A percentile compares a stretch with the other conserved stretches of the same genome.
phyloP scores from a whole-genome alignment of 2,329 filamentous ascomycete species.

The Fusarium anthophilum region DNA sequence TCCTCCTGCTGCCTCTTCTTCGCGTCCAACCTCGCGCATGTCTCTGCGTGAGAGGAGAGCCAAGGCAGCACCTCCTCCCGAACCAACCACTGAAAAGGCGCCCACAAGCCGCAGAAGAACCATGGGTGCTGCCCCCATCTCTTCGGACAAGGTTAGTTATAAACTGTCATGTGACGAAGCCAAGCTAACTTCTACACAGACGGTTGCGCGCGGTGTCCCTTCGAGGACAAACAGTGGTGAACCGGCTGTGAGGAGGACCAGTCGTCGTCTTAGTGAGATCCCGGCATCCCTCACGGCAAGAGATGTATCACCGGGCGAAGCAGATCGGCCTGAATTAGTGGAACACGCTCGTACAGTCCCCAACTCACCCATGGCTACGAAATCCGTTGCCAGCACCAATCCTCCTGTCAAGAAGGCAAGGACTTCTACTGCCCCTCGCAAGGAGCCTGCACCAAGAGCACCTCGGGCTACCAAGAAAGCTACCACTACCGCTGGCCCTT shows the following conservation, averaged over 20 bases:
- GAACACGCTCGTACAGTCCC: conserved; percentile 45
- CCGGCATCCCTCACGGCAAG: conserved; percentile 48
- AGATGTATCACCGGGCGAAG: conserved; percentile 13
- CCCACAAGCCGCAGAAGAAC: conserved; percentile 67
- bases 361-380: conserved; percentile 53
- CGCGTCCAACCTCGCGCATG: conserved; percentile 68
- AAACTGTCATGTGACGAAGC: neutral
- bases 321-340: conserved; percentile 21
- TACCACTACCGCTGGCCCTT: conserved; percentile 24
- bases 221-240: conserved; percentile 40
- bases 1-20: conserved; percentile 41
- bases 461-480: conserved; percentile 52
- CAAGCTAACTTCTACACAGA: conserved; percentile 39
- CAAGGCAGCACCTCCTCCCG: conserved; percentile 64
- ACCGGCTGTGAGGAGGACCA: conserved; percentile 46
- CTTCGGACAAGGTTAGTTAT: conserved; percentile 44
- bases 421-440: conserved; percentile 55
- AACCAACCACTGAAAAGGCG: conserved; percentile 45
- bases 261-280: conserved; percentile 61
- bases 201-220: conserved; percentile 47
- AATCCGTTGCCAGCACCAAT: conserved; percentile 50
- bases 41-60: conserved; percentile 77
- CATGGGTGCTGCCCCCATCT: conserved; percentile 54
- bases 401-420: conserved; percentile 70
- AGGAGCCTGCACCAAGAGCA: conserved; percentile 49